Base-by-base conservation (phyloP, 2,329 filamentous ascomycete species). In the Trichoderma cornu-damae region DNA sequence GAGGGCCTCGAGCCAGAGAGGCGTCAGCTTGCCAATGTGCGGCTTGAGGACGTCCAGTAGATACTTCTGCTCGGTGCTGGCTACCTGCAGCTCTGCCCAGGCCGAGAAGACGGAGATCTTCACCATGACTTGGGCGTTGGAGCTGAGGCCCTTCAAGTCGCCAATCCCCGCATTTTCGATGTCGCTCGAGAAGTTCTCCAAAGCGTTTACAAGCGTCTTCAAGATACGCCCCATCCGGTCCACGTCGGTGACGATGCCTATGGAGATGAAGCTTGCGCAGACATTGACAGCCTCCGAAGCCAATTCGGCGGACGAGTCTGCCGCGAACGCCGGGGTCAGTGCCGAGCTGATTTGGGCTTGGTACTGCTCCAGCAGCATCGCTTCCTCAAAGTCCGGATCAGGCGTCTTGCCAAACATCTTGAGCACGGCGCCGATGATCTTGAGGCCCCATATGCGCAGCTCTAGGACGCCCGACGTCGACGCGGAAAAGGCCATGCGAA, bases 191-290 rank as follows among this genome's bases (percentile, higher is more conserved):
- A 97, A 96, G 71, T 93, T 96, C 66, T 97, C 93, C 1, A 99
- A 79, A 0, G 92, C 92, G 42, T 87, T 87, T 5, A 96, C 89
- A 2, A 99, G 80, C 1, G 96, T 88, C 74, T 96, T 97, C 57
- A 99, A 80, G 53, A 99, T 99, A 57, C 94, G 87, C 20, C 94
- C 94, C 94, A 99, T 99, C n/a, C 94, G 85, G 64, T 99, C 95
- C 7, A 97, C 85, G 71, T 97, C 94, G 0, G 91, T 96, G 7
- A 99, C 94, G 56, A 99, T 97, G 12, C 94, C 94, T 0, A 93
- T 96, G 0, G 93, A 89, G 66, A 99, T 95, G 72, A 99, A 99
- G 1, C 89, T 91, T n/a, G 93, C 94, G 67, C 94, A 99, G 6
- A 99, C 94, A 66, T 96, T 96, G 62, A 99, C 90, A 14, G 95